Evolutionary conservation across 1,284 basidiomycete species (phyloP), one percentile per base, ranked within the genome.

Genomic region (Fomes fomentarius): DNA sequence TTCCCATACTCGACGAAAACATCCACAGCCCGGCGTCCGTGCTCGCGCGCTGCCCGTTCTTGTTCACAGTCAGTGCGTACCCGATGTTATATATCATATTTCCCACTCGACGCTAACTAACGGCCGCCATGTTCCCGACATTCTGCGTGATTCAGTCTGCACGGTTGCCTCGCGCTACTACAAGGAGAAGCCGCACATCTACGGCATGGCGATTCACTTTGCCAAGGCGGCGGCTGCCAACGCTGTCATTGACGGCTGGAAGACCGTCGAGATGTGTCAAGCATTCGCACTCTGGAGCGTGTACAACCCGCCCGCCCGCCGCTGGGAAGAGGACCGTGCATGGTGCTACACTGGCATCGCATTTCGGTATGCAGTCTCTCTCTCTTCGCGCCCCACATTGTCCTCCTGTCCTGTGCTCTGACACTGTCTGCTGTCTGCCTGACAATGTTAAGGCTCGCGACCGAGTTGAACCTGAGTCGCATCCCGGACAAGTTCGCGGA

Each of bases 391-490:
- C n/a, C n/a, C n/a, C n/a, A n/a, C n/a, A n/a, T n/a, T n/a, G n/a
- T n/a, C n/a, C n/a, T n/a, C n/a, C n/a, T n/a, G n/a, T n/a, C n/a
- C n/a, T n/a, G n/a, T n/a, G n/a, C n/a, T n/a, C n/a, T n/a, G n/a
- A n/a, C n/a, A n/a, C n/a, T n/a, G n/a, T 2, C 8, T 24, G 1
- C 2, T 11, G 7, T 21, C 19, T 24, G 17, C 15, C 43, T 17
- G 53, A 1, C 30, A 71, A n/a, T n/a, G n/a, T n/a, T n/a, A n/a
- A n/a, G 70, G 21, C 69, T 79, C 54, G 78, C 76, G 1, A 70
- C 75, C 15, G 78, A 80, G 62, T 69, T 80, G 35, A 76, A 77
- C 53, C 62, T 80, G 37, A 74, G 78, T 58, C 66, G 73, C 41
- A 72, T 74, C 31, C 67, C 71, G 8, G 63, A 65, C 2, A 69